Conservation (phyloP, 192 early-diverging fungal species). For the Backusella westeae region DNA sequence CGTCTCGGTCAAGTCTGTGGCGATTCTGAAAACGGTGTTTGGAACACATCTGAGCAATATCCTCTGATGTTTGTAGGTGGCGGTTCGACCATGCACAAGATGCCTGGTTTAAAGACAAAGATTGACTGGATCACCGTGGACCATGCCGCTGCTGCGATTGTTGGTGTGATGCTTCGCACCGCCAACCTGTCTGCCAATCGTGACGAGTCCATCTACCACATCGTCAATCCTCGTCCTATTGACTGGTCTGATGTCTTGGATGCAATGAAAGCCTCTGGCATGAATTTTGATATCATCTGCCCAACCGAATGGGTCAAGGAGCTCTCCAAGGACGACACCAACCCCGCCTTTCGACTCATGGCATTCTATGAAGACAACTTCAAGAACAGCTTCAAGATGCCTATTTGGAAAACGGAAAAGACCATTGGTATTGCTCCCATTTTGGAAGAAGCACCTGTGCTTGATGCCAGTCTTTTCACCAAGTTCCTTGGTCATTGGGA, state of each 20-base stretch:
- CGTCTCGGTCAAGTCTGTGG: slow-evolving; percentile 36
- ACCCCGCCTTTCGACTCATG: slow-evolving; percentile 21
- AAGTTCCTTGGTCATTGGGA: slow-evolving; percentile 10
- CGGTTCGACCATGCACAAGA: slow-evolving; percentile 22
- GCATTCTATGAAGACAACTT: slow-evolving; percentile 12
- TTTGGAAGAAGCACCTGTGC: not conserved
- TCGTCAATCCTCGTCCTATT: slow-evolving; percentile 23
- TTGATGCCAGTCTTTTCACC: not conserved
- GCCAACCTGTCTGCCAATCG: not conserved
- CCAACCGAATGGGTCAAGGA: slow-evolving; percentile 19
- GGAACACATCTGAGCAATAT: slow-evolving; percentile 28
- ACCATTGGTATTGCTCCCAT: not conserved
- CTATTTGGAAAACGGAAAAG: slow-evolving; percentile 16
- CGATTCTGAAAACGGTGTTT: slow-evolving; percentile 25
- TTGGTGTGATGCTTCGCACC: slow-evolving; percentile 15
- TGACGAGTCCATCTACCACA: slow-evolving; percentile 15
- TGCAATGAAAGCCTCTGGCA: slow-evolving; percentile 4
- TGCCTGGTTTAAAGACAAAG: slow-evolving; percentile 15
- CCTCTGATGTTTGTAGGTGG: slow-evolving; percentile 25
- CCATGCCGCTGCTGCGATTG: slow-evolving; percentile 18
- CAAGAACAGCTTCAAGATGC: not conserved
- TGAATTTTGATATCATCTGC: slow-evolving; percentile 14
- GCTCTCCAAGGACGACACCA: slow-evolving; percentile 16
- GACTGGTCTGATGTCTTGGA: slow-evolving; percentile 20
- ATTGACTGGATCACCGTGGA: slow-evolving; percentile 36